Evolutionary conservation across 768 basidiomycete genomes (phyloP).

Genomic region (Hydnomerulius pinastri): DNA sequence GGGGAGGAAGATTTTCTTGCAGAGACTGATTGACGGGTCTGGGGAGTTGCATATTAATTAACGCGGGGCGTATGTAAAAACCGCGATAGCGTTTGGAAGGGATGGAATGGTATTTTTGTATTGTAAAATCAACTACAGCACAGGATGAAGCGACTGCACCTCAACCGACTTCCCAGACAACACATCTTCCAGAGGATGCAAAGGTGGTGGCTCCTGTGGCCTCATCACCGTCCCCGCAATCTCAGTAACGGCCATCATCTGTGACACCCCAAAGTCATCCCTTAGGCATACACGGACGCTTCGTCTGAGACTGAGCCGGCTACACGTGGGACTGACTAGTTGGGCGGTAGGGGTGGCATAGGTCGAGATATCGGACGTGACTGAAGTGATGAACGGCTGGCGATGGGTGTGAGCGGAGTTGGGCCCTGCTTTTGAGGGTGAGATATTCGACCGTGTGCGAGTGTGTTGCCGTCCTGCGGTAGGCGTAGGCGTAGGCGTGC

Average conservation of each 20-base stretch:
- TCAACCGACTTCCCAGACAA: slow-evolving; percentile 70
- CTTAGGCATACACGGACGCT: slow-evolving; percentile 55
- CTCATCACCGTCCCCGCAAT: slow-evolving; percentile 47
- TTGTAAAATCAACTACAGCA: neutral
- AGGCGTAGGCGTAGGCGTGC: slow-evolving; percentile 30
- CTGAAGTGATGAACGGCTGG: slow-evolving; percentile 74
- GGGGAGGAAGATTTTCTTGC: slow-evolving; percentile 13
- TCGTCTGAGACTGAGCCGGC: slow-evolving; percentile 33
- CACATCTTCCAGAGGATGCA: slow-evolving; percentile 71
- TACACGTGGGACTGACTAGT: slow-evolving; percentile 25
- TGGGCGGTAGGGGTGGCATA: slow-evolving; percentile 48
- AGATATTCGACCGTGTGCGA: slow-evolving; percentile 29
- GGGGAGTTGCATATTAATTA: slow-evolving; percentile 18
- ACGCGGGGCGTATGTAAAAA: neutral
- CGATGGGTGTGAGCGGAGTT: slow-evolving; percentile 37
- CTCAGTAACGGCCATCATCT: slow-evolving; percentile 90
- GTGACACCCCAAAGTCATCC: slow-evolving; percentile 83
- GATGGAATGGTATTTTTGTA: neutral
- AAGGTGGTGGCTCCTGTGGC: slow-evolving; percentile 34
- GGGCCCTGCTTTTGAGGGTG: slow-evolving; percentile 31
- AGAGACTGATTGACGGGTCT: slow-evolving; percentile 18
- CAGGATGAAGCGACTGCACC: slow-evolving; percentile 66
- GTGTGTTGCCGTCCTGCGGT: slow-evolving; percentile 13
- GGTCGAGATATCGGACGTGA: slow-evolving; percentile 62
- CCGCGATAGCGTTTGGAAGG: neutral